Conservation (phyloP, 257 asterid genomes). For the Plantago major region DNA sequence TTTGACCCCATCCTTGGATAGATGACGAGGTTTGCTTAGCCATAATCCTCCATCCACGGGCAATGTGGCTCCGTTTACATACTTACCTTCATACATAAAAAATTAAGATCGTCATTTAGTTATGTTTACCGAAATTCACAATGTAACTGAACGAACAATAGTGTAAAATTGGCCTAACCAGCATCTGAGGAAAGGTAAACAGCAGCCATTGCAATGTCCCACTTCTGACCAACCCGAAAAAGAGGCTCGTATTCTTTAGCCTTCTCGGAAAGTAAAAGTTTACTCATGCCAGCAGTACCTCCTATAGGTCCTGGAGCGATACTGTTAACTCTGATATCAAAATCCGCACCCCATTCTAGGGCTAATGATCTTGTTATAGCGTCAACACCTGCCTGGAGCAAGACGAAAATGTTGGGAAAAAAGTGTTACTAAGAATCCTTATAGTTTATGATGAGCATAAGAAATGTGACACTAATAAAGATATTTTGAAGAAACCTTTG, state of each 20-base stretch:
- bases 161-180: slow-evolving; percentile 28
- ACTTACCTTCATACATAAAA: slow-evolving; percentile 50
- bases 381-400: slow-evolving; percentile 77
- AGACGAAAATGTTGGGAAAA: slow-evolving; percentile 5
- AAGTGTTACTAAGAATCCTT: neutral
- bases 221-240: slow-evolving; percentile 72
- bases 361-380: slow-evolving; percentile 78
- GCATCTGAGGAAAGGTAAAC: slow-evolving; percentile 81
- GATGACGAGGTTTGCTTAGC: slow-evolving; percentile 63
- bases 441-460: too few species aligned
- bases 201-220: slow-evolving; percentile 95
- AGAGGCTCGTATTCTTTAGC: slow-evolving; percentile 54
- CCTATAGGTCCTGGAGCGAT: slow-evolving; percentile 90
- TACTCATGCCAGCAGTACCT: slow-evolving; percentile 69
- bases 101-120: neutral
- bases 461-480: too few species aligned
- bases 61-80: slow-evolving; percentile 58
- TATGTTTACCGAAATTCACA: neutral
- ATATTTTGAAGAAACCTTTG: slow-evolving; percentile 53
- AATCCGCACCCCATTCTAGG: slow-evolving; percentile 88
- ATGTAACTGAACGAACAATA: neutral
- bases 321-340: slow-evolving; percentile 78
- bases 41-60: slow-evolving; percentile 79
- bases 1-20: slow-evolving; percentile 63
- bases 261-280: slow-evolving; percentile 66